phyloP scores from a whole-genome alignment of 176 grass and related monocot genomes.

The Eleusine coracana region DNA sequence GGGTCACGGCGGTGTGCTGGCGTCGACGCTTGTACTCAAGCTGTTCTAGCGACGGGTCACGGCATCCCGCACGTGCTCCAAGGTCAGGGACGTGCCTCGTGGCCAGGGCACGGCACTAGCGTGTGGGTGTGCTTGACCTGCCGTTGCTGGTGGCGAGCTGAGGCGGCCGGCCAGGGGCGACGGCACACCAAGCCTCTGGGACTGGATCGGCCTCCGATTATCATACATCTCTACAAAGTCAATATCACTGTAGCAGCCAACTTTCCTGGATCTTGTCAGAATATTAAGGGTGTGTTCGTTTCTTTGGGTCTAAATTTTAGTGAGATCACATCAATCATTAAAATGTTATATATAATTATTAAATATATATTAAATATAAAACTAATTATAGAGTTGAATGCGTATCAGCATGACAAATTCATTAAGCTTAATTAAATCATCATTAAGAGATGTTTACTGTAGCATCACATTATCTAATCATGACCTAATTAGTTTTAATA shows the following conservation, averaged over 20 bases:
- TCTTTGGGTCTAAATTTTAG: no score
- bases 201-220: constrained; percentile 38
- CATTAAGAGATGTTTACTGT: no score
- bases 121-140: constrained; percentile 15
- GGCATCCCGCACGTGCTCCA: constrained; percentile 27
- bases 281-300: no score
- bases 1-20: constrained; percentile 13
- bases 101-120: neutral
- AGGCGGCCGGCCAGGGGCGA: constrained; percentile 6
- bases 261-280: neutral
- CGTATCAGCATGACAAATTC: no score
- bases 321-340: no score
- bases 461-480: no score
- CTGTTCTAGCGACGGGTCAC: constrained; percentile 20
- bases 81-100: constrained; percentile 41
- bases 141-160: constrained; percentile 44
- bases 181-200: constrained; percentile 41
- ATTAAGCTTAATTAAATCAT: no score
- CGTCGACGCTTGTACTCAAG: constrained; percentile 7
- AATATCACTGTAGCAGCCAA: neutral
- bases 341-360: no score
- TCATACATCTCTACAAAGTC: neutral
- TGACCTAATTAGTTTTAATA: no score
- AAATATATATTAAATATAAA: no score
- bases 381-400: no score